Conservation (phyloP, 192 early-diverging fungal species). For the Coemansia sp. region DNA sequence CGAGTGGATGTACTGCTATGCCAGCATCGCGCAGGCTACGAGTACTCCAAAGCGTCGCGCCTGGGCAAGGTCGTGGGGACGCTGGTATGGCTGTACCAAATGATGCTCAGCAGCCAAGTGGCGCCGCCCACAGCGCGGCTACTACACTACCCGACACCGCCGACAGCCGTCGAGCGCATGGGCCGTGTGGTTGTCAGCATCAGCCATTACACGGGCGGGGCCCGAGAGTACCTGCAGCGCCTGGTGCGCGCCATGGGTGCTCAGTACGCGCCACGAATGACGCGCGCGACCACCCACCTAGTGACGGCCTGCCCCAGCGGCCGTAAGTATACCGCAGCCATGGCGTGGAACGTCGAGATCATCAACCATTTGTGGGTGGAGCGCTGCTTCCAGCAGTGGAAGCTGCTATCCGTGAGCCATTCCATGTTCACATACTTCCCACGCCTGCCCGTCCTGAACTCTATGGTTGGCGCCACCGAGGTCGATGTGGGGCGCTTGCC, state of each 20-base stretch:
- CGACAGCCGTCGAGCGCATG: conserved; percentile 12
- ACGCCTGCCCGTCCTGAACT: conserved; percentile 44
- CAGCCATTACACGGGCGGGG: conserved; percentile 62
- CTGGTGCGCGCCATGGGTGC: conserved; percentile 62
- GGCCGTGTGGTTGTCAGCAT: conserved; percentile 53
- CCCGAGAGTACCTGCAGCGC: conserved; percentile 59
- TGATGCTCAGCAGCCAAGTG: conserved; percentile 11
- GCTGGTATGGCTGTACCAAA: conserved; percentile 46
- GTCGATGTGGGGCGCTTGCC: conserved; percentile 29
- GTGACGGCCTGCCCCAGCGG: conserved; percentile 62
- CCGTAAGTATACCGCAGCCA: conserved; percentile 58
- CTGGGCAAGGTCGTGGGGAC: conserved; percentile 47
- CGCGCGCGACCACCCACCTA: conserved; percentile 66
- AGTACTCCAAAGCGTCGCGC: conserved; percentile 47
- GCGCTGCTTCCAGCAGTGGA: conserved; percentile 63
- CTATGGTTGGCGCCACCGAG: conserved; percentile 52
- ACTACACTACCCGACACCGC: conserved; percentile 40
- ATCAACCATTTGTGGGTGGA: conserved; percentile 88
- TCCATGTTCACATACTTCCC: conserved; percentile 55
- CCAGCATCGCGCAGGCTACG: conserved; percentile 42
- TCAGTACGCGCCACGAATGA: conserved; percentile 57
- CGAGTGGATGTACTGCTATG: conserved; percentile 37
- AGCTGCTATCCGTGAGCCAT: conserved; percentile 52
- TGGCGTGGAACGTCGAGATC: conserved; percentile 60
- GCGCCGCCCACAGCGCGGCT: conserved; percentile 29